A percentile compares a stretch with the other conserved stretches of the same genome.
Conservation (phyloP, 805 yeast genomes). For the Cyberlindnera mrakii region DNA sequence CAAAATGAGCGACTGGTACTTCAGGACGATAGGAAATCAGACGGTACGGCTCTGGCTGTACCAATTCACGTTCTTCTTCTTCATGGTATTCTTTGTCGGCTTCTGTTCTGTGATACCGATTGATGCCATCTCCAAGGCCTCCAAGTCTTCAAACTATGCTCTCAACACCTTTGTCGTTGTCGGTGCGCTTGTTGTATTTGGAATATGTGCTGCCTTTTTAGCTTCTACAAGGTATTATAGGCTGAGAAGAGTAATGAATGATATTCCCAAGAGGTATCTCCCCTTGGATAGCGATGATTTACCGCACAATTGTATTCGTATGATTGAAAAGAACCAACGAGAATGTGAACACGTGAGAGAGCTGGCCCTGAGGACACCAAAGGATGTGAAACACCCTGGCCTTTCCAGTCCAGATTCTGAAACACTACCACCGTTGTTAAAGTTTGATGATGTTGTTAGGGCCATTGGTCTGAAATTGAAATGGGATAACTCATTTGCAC, state of each 20-base stretch:
- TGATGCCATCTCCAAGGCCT: conserved; percentile 64
- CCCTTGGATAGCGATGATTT: conserved; percentile 60
- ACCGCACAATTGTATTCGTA: conserved; percentile 38
- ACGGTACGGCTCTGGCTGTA: conserved; percentile 34
- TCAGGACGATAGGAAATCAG: conserved; percentile 5
- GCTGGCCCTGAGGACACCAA: conserved; percentile 35
- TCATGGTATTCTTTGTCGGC: conserved; percentile 41
- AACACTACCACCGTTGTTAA: conserved; percentile 31
- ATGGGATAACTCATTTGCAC: conserved; percentile 34
- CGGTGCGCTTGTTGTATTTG: conserved; percentile 58
- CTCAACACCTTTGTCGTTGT: conserved; percentile 78
- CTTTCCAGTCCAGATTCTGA: conserved; percentile 37
- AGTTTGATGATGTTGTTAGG: conserved; percentile 51
- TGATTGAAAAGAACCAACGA: conserved; percentile 34
- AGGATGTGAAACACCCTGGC: conserved; percentile 44
- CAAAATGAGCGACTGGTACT: conserved; percentile 1
- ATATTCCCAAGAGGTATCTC: conserved; percentile 73
- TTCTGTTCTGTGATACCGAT: conserved; percentile 70
- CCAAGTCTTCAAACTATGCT: conserved; percentile 56
- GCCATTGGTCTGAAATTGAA: conserved; percentile 54
- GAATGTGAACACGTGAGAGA: conserved; percentile 36
- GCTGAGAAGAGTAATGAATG: conserved; percentile 53
- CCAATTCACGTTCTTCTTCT: conserved; percentile 36
- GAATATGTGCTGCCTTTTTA: conserved; percentile 42
- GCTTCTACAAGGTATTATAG: conserved; percentile 55